phyloP scores from a whole-genome alignment of 2,329 filamentous ascomycete species.

The Penicillium aurantiogriseum region DNA sequence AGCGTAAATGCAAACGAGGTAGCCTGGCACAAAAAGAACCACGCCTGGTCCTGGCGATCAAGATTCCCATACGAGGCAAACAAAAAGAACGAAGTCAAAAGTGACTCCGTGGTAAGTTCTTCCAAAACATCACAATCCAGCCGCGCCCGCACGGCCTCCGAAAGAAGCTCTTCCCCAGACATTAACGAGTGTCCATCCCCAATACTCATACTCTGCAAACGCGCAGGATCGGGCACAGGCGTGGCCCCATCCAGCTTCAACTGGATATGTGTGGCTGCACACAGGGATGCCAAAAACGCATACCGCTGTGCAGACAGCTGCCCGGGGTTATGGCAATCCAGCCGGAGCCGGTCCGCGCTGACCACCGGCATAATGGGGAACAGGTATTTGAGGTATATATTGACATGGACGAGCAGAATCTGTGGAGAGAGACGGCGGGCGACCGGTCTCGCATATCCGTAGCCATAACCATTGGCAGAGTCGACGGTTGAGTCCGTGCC shows the following conservation, averaged over 20 bases:
- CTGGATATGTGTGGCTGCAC: constrained; percentile 48
- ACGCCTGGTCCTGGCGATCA: constrained; percentile 72
- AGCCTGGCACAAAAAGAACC: constrained; percentile 76
- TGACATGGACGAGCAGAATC: constrained; percentile 40
- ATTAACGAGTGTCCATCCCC: constrained; percentile 59
- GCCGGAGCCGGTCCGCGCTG: constrained; percentile 34
- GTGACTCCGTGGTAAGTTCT: constrained; percentile 39
- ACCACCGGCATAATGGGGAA: constrained; percentile 48
- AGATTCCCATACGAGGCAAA: constrained; percentile 70
- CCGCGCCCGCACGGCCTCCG: constrained; percentile 57
- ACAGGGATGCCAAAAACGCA: constrained; percentile 43
- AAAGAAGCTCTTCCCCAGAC: constrained; percentile 64
- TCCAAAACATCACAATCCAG: constrained; percentile 43
- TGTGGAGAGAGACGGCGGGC: constrained; percentile 33
- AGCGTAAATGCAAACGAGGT: constrained; percentile 60
- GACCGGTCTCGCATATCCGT: neutral
- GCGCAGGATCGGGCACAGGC: constrained; percentile 23
- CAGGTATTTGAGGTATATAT: constrained; percentile 44
- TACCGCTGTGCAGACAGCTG: constrained; percentile 40
- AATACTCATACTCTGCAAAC: constrained; percentile 49
- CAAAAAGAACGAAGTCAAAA: constrained; percentile 74
- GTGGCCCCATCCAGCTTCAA: constrained; percentile 39
- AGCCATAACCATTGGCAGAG: constrained; percentile 18
- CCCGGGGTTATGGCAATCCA: constrained; percentile 54
- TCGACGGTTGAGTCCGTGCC: constrained; percentile 34